Base-by-base conservation (phyloP, 225 moss, liverwort and hornwort genomes). In the Physcomitrium patens region DNA sequence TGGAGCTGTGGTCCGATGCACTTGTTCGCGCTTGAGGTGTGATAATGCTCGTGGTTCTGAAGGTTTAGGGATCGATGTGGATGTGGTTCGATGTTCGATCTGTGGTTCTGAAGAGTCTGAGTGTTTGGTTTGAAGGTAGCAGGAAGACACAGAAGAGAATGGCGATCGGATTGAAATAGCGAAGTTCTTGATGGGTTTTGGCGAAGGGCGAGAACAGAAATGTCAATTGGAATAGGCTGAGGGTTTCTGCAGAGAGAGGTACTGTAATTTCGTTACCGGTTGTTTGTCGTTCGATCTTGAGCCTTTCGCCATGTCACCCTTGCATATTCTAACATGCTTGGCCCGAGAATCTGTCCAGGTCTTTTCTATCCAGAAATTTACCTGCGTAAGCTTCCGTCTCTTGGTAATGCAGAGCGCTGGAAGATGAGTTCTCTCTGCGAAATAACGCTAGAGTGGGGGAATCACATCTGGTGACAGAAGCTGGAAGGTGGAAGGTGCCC, bases 381-480 rank as follows among this genome's bases (percentile, higher is more conserved):
- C n/a, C n/a, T n/a, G n/a, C n/a, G n/a, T 23, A 23, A 24, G 49
- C 13, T 45, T 48, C 27, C 49, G 59, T 60, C 18, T 49, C 11
- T 37, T 68, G 24, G 16, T 26, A 3, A 26, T 79, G 31, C 67
- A 58, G 47, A 68, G 60, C 10, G 44, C 22, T 67, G 3, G 10
- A 37, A 60, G 37, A 48, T 77, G 17, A 45, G 15, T n/a, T n/a
- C n/a, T n/a, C n/a, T n/a, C n/a, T 61, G 60, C 44, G n/a, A n/a
- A 24, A 50, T 43, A 61, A 22, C 27, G 4, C 42, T 59, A 55
- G n/a, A 3, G 56, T 15, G 9, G 59, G 37, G 31, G 9, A 70
- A 70, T 20, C 58, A 23, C 16, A 47, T 47, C 43, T 45, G 47
- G 48, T 19, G 28, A 60, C 28, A 28, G 47, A 60, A 26, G 26